Evolutionary conservation across 805 yeast genomes (phyloP).

Genomic region (Candida maris): DNA sequence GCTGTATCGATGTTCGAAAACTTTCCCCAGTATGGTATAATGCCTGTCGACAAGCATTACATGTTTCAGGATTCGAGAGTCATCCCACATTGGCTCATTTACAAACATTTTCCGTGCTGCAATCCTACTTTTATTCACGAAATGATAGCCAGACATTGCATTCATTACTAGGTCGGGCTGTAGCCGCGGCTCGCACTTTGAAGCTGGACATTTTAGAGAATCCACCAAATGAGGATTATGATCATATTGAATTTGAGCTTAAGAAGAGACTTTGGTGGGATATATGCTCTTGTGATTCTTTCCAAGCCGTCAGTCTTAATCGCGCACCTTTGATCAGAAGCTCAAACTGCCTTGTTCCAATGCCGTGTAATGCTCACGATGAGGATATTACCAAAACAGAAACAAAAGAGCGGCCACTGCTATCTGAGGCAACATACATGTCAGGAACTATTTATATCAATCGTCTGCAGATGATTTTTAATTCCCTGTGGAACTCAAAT

Average conservation of each 20-base stretch:
- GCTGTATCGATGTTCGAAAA: constrained; percentile 7
- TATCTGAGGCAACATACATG: constrained; percentile 16
- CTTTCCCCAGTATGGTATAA: constrained; percentile 14
- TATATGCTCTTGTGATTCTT: constrained; percentile 20
- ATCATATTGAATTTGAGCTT: constrained; percentile 22
- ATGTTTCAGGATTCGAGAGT: constrained; percentile 7
- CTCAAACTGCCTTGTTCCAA: constrained; percentile 27
- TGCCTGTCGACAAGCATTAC: constrained; percentile 11
- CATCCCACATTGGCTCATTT: constrained; percentile 12
- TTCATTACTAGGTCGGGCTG: constrained; percentile 10
- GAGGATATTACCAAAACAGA: constrained; percentile 18
- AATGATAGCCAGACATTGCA: constrained; percentile 15
- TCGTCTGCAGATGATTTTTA: constrained; percentile 16
- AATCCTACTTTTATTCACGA: constrained; percentile 12
- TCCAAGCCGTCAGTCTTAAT: constrained; percentile 11
- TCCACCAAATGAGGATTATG: constrained; percentile 1
- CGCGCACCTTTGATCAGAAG: constrained; percentile 17
- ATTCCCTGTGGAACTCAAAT: constrained; percentile 15
- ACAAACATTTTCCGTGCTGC: constrained; percentile 14
- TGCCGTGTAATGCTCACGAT: constrained; percentile 32
- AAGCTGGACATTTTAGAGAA: constrained; percentile 6
- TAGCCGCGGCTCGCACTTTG: constrained; percentile 13
- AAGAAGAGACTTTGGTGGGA: constrained; percentile 30
- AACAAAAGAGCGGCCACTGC: constrained; percentile 5
- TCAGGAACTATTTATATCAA: constrained; percentile 15